Evolutionary conservation across 805 yeast genomes (phyloP).

Genomic region (Nakazawaea ambrosiae): DNA sequence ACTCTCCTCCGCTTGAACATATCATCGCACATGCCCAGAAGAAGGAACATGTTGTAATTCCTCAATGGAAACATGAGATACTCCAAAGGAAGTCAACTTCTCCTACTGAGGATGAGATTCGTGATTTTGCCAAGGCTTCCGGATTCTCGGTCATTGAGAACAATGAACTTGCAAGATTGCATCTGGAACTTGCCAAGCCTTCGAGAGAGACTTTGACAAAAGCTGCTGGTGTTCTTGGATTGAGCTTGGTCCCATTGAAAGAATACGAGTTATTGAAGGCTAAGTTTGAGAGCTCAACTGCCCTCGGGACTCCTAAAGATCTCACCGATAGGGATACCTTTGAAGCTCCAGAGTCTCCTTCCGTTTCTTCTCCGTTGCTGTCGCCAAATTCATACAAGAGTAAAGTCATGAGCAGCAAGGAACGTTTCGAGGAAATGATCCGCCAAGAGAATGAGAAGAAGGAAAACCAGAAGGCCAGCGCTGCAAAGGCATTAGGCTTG

Average conservation of each 20-base stretch:
- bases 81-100: conserved; percentile 5
- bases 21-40: conserved; percentile 17
- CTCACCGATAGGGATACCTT: background rate
- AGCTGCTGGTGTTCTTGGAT: conserved; percentile 24
- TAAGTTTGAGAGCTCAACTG: conserved; percentile 9
- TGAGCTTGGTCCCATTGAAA: conserved; percentile 20
- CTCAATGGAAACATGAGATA: conserved; percentile 11
- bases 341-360: conserved; percentile 2
- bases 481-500: conserved; percentile 12
- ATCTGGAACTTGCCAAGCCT: conserved; percentile 10
- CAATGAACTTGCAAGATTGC: conserved; percentile 2
- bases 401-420: conserved; percentile 27
- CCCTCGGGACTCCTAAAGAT: background rate
- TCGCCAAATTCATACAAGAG: conserved; percentile 3
- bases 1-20: conserved; percentile 20
- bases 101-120: conserved; percentile 14
- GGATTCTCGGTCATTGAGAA: conserved; percentile 5
- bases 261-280: conserved; percentile 17
- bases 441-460: conserved; percentile 5
- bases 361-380: conserved; percentile 10
- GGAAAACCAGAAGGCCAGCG: conserved; percentile 11
- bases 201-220: conserved; percentile 24
- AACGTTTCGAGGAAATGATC: conserved; percentile 23
- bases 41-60: conserved; percentile 14
- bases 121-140: conserved; percentile 11